phyloP scores from a whole-genome alignment of 2,329 filamentous ascomycete genomes.

The Verticillium nubilum region DNA sequence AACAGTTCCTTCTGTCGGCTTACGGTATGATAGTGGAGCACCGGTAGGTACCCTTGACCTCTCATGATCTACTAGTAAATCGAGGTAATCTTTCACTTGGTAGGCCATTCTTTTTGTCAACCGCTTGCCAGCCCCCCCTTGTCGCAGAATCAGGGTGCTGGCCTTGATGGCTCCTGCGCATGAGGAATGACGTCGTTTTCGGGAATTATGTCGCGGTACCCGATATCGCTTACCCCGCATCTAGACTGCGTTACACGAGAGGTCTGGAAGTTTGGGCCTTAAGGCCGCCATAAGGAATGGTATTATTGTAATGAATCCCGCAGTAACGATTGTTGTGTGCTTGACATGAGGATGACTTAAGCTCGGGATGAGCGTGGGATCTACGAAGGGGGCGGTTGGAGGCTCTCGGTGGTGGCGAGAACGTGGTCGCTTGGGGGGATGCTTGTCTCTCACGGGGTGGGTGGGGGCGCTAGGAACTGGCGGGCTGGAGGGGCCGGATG shows the following conservation, averaged over 20 bases:
- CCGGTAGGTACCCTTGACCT: no score
- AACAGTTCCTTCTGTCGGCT: no score
- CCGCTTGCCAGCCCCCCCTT: neutral
- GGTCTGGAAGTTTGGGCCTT: neutral
- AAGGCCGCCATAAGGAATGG: neutral
- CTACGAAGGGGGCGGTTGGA: neutral
- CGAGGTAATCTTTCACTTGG: no score
- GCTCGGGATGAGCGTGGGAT: neutral
- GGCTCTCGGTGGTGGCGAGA: slow-evolving; percentile 4
- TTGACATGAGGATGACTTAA: neutral
- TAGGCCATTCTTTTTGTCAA: no score
- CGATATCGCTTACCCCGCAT: neutral
- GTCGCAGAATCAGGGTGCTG: neutral
- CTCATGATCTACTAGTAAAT: no score
- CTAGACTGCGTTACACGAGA: neutral
- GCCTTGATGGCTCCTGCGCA: neutral
- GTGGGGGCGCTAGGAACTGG: neutral
- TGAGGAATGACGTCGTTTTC: slow-evolving; percentile 1
- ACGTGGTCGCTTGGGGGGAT: slow-evolving; percentile 6
- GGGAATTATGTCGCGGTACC: neutral
- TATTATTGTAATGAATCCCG: no score
- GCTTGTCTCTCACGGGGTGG: neutral
- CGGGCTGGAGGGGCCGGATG: neutral
- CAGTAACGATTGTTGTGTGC: neutral
- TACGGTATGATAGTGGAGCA: no score